Percentiles rank a stretch among this genome's conserved stretches.
These are phyloP conservation scores for Microglena sp. DNA, from an alignment of 139 green algal genomes.

Conservation along the genomic window DNA sequence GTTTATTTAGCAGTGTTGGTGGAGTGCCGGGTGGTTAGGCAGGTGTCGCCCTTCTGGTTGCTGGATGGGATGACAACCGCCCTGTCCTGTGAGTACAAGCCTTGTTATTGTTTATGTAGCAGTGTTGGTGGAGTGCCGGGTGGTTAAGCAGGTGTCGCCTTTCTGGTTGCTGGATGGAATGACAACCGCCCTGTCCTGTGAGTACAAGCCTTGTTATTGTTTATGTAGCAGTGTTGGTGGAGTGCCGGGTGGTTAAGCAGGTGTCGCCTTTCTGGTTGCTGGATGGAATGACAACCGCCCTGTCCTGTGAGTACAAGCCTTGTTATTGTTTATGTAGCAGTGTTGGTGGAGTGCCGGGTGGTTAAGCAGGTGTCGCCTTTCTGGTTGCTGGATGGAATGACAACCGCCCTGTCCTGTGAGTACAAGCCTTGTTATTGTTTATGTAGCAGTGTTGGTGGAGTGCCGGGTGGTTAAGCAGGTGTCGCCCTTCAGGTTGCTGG, in stretches of 20 bases:
- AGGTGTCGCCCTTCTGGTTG: conserved; percentile 93
- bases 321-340: too few species aligned
- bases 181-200: conserved; percentile 63
- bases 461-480: too few species aligned
- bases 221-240: too few species aligned
- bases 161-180: conserved; percentile 92
- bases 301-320: conserved; percentile 53
- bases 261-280: conserved; percentile 90
- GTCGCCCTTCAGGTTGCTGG: conserved; percentile 92
- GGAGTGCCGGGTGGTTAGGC: too few species aligned
- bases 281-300: conserved; percentile 78
- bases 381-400: conserved; percentile 89
- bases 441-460: too few species aligned
- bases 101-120: too few species aligned
- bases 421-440: too few species aligned
- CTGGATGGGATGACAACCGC: conserved; percentile 75
- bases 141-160: conserved; percentile 91
- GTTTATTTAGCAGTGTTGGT: too few species aligned
- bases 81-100: conserved; percentile 59
- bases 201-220: conserved; percentile 33
- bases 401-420: conserved; percentile 64
- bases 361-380: conserved; percentile 92
- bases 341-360: too few species aligned
- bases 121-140: too few species aligned
- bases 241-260: too few species aligned